Evolutionary conservation across 2,329 filamentous ascomycete species (phyloP).

Genomic region (Colletotrichum cordylinicola): DNA sequence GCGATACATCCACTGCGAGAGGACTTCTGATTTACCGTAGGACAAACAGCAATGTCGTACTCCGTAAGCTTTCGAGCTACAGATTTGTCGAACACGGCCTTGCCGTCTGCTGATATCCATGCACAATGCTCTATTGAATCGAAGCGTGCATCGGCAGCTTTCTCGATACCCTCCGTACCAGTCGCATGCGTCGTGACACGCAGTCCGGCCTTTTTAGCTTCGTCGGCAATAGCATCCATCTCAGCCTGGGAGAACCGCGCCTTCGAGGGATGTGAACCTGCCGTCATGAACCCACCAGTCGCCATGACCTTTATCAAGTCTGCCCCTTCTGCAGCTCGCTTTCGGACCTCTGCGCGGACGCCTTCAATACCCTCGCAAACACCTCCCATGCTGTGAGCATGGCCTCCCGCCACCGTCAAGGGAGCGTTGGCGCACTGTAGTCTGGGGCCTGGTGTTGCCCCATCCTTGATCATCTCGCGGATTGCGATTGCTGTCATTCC

Average conservation of each 20-base stretch:
- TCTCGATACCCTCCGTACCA: neutral
- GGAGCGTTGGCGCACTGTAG: neutral
- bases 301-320: neutral
- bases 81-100: rapidly evolving
- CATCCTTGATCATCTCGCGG: neutral
- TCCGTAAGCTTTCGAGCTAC: neutral
- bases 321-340: neutral
- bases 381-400: neutral
- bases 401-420: neutral
- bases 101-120: neutral
- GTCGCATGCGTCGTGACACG: neutral
- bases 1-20: rapidly evolving
- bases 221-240: neutral
- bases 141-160: neutral
- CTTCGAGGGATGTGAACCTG: neutral
- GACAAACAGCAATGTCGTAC: neutral
- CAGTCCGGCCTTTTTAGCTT: neutral
- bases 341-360: neutral
- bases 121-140: neutral
- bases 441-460: rapidly evolving
- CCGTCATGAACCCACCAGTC: neutral
- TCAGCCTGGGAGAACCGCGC: neutral
- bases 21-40: neutral
- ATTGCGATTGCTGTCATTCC: neutral
- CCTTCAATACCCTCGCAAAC: neutral